Evolutionary conservation across 1,284 basidiomycete species (phyloP), one percentile per base, ranked within the genome.

Genomic region (Leccinum pachyderme): DNA sequence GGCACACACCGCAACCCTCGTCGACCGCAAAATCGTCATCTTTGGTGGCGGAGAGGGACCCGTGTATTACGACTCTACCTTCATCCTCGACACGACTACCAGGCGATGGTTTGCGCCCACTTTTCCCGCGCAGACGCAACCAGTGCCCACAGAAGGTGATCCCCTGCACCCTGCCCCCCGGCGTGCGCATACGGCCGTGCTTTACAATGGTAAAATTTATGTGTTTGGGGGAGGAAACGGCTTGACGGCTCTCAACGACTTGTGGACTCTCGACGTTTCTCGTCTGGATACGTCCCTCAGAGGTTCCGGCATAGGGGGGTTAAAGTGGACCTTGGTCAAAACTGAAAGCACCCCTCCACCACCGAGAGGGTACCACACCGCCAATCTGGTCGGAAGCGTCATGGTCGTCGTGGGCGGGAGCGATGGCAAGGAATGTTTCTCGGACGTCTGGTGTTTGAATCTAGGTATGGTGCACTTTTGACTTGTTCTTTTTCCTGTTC

Each of bases 221-320:
- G 76, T 97, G 3, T 97, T 97, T 67, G 94, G 94, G 4, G 94
- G 95, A 22, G 95, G 94, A 3, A 95, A 95, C 59, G 94, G 94
- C 0, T 80, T 89, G 71, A 85, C 83, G 18, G 94, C 94, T 1
- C 77, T 97, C 58, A 93, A 94, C 65, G 94, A 97, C 68, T 77
- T 96, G 7, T 95, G 93, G 92, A 84, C 87, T 15, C 77, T 96
- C 13, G 93, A 95, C 59, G 81, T 90, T 1, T 68, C 70, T n/a
- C 63, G 64, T 49, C 59, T 68, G 52, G 70, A 68, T 31, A 61
- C 56, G 11, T 65, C 59, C 3, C 54, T 61, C 15, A 68, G 67
- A 35, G 58, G 58, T n/a, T 24, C 32, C 7, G 11, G 25, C 1
- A 49, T 24, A n/a, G 73, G 77, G 33, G 73, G 75, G 50, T 74